Conservation (phyloP, 805 yeast species). For the Candida succiphila region DNA sequence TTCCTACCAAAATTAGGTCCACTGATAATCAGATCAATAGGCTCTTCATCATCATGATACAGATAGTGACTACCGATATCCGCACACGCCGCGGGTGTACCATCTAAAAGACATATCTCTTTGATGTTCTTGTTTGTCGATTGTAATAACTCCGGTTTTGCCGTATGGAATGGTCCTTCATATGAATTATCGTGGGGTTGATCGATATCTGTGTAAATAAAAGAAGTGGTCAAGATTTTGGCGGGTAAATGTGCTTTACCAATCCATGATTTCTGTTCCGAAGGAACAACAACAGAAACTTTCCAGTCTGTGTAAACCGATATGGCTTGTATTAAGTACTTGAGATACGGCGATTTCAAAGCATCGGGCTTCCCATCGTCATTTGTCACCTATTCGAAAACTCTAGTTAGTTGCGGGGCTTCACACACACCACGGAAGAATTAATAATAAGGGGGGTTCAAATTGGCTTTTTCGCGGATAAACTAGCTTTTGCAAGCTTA, state of each 20-base stretch:
- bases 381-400: not conserved
- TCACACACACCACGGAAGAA: too few relatives aligned
- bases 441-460: too few relatives aligned
- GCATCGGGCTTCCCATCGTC: conserved; percentile 63
- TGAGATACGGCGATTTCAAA: conserved; percentile 65
- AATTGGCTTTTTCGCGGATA: too few relatives aligned
- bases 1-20: conserved; percentile 92
- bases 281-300: conserved; percentile 67
- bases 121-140: conserved; percentile 28
- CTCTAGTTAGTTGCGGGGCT: not conserved
- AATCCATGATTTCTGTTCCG: conserved; percentile 80
- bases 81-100: conserved; percentile 88
- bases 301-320: conserved; percentile 62
- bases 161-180: conserved; percentile 59
- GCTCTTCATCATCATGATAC: conserved; percentile 29
- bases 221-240: conserved; percentile 40
- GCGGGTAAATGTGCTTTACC: conserved; percentile 89
- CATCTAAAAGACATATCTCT: conserved; percentile 74
- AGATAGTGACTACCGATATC: conserved; percentile 74
- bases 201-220: conserved; percentile 41
- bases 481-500: too few relatives aligned
- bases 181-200: conserved; percentile 32
- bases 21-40: conserved; percentile 68
- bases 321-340: conserved; percentile 60
- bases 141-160: conserved; percentile 29